Conservation (phyloP, 805 yeast species). For the Hanseniaspora taiwanica region DNA sequence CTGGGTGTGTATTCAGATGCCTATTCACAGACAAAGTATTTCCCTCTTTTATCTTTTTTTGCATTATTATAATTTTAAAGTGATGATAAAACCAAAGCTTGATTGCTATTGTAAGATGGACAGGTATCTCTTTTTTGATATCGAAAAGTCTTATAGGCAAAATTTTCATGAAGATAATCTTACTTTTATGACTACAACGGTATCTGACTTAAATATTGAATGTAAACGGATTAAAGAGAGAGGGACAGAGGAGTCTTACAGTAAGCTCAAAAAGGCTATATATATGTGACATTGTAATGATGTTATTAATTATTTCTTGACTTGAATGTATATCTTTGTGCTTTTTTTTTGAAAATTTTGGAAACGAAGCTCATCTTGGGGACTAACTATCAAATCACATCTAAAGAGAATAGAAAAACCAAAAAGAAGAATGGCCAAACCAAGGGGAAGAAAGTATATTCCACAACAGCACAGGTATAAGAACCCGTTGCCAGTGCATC, state of each 20-base stretch:
- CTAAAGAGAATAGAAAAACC: no score
- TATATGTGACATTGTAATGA: no score
- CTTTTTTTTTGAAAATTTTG: no score
- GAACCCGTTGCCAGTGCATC: conserved; percentile 21
- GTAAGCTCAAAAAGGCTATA: no score
- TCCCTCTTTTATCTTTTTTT: not conserved
- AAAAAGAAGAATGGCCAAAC: not conserved
- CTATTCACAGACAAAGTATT: not conserved
- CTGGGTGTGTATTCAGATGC: not conserved
- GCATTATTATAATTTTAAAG: not conserved
- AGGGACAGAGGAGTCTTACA: no score
- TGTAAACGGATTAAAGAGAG: no score
- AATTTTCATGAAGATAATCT: not conserved
- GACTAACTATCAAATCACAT: no score
- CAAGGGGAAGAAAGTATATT: not conserved
- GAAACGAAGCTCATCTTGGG: no score
- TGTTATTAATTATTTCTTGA: no score
- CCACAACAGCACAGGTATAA: not conserved
- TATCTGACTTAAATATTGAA: not conserved
- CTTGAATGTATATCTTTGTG: no score
- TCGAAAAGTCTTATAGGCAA: not conserved
- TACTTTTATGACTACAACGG: conserved; percentile 1
- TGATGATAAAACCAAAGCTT: conserved; percentile 1
- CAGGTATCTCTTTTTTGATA: not conserved
- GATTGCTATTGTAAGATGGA: not conserved